Evolutionary conservation across 257 asterid species (phyloP).

Genomic region (Solanum raphanifolium): DNA sequence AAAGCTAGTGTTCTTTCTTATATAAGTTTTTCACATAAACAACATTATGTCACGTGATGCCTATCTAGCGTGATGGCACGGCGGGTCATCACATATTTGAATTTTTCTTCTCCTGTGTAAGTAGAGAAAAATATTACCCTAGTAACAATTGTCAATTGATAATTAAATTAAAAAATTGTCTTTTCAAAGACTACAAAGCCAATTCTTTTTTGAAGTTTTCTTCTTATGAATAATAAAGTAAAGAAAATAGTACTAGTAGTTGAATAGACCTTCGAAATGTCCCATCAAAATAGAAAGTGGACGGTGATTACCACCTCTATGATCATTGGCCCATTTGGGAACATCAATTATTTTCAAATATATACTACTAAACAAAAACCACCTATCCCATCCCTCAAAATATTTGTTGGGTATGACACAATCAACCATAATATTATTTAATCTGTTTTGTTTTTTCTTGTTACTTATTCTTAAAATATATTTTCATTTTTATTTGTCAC

Average conservation of each 20-base stretch:
- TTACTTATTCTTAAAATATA: no score
- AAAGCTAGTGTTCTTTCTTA: no score
- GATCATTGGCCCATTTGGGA: slow-evolving; percentile 1
- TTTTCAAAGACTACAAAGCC: neutral
- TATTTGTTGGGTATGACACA: neutral
- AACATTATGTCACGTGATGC: no score
- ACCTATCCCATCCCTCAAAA: neutral
- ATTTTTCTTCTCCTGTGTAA: no score
- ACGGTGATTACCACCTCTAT: neutral
- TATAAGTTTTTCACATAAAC: no score
- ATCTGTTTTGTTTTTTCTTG: no score
- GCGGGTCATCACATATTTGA: no score
- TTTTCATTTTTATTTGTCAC: no score
- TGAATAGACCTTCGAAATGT: slow-evolving; percentile 4
- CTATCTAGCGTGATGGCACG: no score
- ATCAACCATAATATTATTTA: neutral
- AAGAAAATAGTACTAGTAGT: neutral
- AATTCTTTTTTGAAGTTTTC: neutral
- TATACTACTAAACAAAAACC: neutral
- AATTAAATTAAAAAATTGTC: neutral
- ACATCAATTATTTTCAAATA: neutral
- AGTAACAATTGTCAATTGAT: neutral
- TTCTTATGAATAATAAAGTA: neutral
- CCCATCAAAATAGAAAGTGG: slow-evolving; percentile 7
- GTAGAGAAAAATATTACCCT: neutral